phyloP scores from a whole-genome alignment of 2,329 filamentous ascomycete genomes.

The Penicillium capsulatum region DNA sequence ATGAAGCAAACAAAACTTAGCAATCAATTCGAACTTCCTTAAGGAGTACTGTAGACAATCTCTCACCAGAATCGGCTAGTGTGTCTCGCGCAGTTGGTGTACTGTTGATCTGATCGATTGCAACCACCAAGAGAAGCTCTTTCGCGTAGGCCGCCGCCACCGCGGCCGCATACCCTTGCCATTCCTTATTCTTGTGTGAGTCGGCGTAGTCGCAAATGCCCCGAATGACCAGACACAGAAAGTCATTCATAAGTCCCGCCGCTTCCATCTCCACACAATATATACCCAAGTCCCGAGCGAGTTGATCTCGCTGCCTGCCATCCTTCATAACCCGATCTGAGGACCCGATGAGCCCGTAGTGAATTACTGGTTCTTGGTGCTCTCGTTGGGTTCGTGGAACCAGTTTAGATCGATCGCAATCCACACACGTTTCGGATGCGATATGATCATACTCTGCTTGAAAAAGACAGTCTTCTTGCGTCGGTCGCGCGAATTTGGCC shows the following conservation, averaged over 20 bases:
- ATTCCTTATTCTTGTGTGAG: slow-evolving; percentile 37
- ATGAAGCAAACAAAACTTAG: no score
- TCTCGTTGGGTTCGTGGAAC: neutral
- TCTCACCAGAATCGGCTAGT: no score
- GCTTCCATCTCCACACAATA: slow-evolving; percentile 5
- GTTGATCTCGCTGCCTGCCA: neutral
- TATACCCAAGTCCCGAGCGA: neutral
- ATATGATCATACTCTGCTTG: no score
- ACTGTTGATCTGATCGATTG: no score
- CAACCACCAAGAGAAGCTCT: no score
- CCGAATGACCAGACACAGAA: slow-evolving; percentile 41
- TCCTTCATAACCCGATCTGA: neutral
- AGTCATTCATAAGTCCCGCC: slow-evolving; percentile 9
- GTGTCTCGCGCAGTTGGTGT: no score
- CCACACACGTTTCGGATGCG: neutral
- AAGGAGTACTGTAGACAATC: no score
- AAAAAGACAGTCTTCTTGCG: no score
- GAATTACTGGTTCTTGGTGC: neutral
- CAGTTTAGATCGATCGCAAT: neutral
- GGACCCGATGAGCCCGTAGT: slow-evolving; percentile 31
- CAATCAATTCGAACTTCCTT: no score
- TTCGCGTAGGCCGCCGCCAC: slow-evolving; percentile 28
- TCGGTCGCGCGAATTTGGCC: no score
- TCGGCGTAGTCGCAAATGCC: slow-evolving; percentile 43
- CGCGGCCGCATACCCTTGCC: slow-evolving; percentile 35